phyloP scores from a whole-genome alignment of 768 basidiomycete species.

The Hortiboletus flavorubellus region DNA sequence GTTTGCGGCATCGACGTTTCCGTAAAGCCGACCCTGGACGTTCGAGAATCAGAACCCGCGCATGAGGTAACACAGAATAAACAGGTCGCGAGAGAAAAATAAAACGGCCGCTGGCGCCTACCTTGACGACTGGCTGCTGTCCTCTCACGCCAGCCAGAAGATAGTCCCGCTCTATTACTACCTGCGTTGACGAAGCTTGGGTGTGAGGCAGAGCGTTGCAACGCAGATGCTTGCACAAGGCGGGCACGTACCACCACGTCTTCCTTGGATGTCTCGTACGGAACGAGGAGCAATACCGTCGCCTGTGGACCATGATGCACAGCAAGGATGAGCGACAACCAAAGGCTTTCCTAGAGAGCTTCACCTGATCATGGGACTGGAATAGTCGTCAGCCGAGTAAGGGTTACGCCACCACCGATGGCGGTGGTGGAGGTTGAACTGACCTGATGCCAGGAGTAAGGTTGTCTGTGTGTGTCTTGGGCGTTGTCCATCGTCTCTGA shows the following conservation, averaged over 20 bases:
- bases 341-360: constrained; percentile 14
- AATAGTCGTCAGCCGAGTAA: constrained; percentile 14
- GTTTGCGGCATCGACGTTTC: constrained; percentile 58
- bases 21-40: constrained; percentile 68
- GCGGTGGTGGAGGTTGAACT: constrained; percentile 18
- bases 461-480: constrained; percentile 32
- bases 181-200: constrained; percentile 37
- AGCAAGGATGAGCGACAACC: constrained; percentile 17
- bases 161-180: constrained; percentile 66
- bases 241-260: constrained; percentile 58
- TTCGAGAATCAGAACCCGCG: neutral
- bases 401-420: constrained; percentile 15
- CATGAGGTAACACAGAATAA: neutral
- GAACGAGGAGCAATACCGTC: constrained; percentile 71
- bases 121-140: constrained; percentile 71
- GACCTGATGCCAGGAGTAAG: constrained; percentile 89
- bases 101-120: constrained; percentile 28
- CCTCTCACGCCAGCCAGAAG: constrained; percentile 73
- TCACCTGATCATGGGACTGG: constrained; percentile 84
- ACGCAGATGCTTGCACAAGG: neutral
- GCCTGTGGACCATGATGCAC: constrained; percentile 44
- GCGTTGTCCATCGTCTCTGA: constrained; percentile 24
- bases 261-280: constrained; percentile 65
- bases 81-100: constrained; percentile 1
- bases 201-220: constrained; percentile 1